Percentiles rank a stretch among this genome's conserved stretches.
These are phyloP conservation scores for Incumbomyces delicatus DNA, from an alignment of 2,329 filamentous ascomycete genomes.

Conservation along the genomic window DNA sequence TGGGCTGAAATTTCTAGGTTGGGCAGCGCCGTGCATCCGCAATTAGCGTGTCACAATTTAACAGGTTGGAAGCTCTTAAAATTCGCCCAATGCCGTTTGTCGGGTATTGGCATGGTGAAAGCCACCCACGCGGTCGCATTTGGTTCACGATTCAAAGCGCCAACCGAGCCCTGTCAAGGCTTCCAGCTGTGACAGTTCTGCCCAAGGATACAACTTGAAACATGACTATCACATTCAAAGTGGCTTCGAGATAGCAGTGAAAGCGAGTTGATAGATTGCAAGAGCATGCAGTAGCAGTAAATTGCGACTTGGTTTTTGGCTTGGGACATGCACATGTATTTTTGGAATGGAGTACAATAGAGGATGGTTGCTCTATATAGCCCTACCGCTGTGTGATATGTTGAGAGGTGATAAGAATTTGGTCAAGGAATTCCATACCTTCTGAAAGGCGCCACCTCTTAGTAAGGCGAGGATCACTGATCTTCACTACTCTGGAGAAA, in stretches of 20 bases:
- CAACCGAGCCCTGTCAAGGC: background rate
- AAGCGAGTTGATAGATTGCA: too few species aligned
- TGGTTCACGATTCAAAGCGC: background rate
- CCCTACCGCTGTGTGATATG: background rate
- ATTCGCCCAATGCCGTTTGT: background rate
- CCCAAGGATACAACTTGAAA: background rate
- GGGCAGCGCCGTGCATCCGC: conserved; percentile 1
- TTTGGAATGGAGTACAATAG: background rate
- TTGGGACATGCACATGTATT: too few species aligned
- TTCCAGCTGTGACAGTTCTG: background rate
- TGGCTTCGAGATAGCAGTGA: background rate
- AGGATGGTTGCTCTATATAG: conserved; percentile 2
- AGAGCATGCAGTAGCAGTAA: too few species aligned
- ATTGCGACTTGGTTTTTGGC: too few species aligned
- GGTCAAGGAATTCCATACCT: background rate
- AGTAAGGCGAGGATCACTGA: background rate
- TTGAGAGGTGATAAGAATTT: background rate
- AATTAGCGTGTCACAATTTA: conserved; percentile 3
- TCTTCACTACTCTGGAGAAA: background rate
- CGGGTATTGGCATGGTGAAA: background rate
- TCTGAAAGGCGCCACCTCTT: background rate
- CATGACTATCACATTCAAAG: background rate
- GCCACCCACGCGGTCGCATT: background rate
- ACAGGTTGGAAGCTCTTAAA: background rate
- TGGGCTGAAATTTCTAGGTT: background rate